Conservation (phyloP, 805 yeast species). For the Sugiyamaella mastotermitis region DNA sequence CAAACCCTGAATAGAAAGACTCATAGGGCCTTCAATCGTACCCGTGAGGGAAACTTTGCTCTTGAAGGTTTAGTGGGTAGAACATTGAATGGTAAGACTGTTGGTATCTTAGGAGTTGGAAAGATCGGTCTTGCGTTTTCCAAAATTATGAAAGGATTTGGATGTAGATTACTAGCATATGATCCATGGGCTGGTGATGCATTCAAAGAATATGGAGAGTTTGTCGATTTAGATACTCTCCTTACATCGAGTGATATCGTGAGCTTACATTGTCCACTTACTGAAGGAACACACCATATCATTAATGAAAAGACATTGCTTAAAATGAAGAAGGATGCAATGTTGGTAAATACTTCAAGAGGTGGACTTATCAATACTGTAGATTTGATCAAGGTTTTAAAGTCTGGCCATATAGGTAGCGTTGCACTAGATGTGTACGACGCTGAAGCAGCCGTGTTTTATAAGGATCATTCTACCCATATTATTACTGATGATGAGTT, state of each 20-base stretch:
- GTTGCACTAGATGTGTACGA: slow-evolving; percentile 49
- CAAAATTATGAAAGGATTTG: slow-evolving; percentile 37
- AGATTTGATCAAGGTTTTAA: too few species aligned
- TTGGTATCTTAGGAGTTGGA: slow-evolving; percentile 45
- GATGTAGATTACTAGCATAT: slow-evolving; percentile 40
- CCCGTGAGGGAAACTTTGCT: slow-evolving; percentile 24
- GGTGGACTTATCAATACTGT: too few species aligned
- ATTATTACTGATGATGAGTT: slow-evolving; percentile 25
- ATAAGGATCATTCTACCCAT: slow-evolving; percentile 22
- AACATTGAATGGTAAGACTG: slow-evolving; percentile 34
- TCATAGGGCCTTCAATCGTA: slow-evolving; percentile 24
- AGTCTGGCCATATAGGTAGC: slow-evolving; percentile 41
- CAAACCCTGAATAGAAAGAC: slow-evolving; percentile 24
- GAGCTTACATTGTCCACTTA: slow-evolving; percentile 42
- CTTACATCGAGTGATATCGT: slow-evolving; percentile 36
- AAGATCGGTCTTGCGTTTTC: slow-evolving; percentile 43
- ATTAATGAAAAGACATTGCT: slow-evolving; percentile 34
- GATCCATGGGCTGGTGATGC: slow-evolving; percentile 32
- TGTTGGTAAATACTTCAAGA: too few species aligned
- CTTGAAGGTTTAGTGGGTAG: slow-evolving; percentile 24
- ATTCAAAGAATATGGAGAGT: slow-evolving; percentile 32
- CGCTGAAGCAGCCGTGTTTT: slow-evolving; percentile 30
- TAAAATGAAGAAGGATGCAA: slow-evolving; percentile 43
- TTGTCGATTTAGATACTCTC: slow-evolving; percentile 37
- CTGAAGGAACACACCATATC: slow-evolving; percentile 39